Evolutionary conservation across 2,329 filamentous ascomycete genomes (phyloP).

Genomic region (Aspergillus latus): DNA sequence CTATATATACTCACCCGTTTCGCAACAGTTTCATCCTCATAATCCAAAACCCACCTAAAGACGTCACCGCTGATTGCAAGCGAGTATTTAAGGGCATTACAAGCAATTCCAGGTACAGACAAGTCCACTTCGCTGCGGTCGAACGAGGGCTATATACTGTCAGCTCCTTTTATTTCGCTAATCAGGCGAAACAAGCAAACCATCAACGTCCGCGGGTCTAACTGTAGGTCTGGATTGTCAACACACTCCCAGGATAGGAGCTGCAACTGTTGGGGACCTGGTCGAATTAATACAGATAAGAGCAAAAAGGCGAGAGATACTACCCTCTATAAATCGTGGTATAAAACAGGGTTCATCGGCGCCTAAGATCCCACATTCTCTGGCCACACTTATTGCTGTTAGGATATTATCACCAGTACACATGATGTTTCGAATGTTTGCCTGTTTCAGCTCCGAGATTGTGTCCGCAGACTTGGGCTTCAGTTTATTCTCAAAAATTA

Average conservation of each 20-base stretch:
- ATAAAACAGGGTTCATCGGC: conserved; percentile 86
- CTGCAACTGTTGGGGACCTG: conserved; percentile 65
- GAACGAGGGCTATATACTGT: conserved; percentile 62
- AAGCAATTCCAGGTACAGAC: conserved; percentile 81
- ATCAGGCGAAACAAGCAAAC: conserved; percentile 41
- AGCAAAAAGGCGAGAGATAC: background rate
- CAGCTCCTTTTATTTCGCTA: conserved; percentile 8
- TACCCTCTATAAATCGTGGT: conserved; percentile 76
- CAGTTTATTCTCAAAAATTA: conserved; percentile 97
- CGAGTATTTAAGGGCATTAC: conserved; percentile 79
- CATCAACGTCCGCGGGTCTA: conserved; percentile 76
- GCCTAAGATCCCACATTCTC: conserved; percentile 83
- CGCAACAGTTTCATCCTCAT: conserved; percentile 75
- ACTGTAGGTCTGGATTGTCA: conserved; percentile 74
- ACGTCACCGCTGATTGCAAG: conserved; percentile 89
- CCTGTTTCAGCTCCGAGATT: conserved; percentile 75
- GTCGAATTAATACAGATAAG: background rate
- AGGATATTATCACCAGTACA: conserved; percentile 97
- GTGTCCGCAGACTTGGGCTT: conserved; percentile 82
- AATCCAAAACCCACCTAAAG: conserved; percentile 96
- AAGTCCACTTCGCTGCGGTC: conserved; percentile 70
- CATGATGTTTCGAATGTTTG: conserved; percentile 89
- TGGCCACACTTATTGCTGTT: conserved; percentile 91
- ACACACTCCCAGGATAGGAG: conserved; percentile 84
- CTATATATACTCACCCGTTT: conserved; percentile 55